Conservation (phyloP, 305 asterid genomes). For the Nicotiana rustica region DNA sequence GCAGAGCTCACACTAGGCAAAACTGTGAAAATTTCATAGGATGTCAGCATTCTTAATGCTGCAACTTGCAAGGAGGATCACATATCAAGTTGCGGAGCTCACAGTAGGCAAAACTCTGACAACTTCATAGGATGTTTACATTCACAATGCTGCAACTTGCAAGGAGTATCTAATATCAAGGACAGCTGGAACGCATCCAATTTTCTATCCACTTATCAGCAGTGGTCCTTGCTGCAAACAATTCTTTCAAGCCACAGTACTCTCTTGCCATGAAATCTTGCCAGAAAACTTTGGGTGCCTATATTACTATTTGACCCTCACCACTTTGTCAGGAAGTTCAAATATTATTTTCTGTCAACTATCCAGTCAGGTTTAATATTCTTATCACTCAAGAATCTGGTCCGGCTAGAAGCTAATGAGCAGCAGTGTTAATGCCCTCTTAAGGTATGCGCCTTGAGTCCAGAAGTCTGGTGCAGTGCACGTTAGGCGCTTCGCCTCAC, state of each 20-base stretch:
- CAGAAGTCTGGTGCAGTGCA: not conserved
- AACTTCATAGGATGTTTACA: not conserved
- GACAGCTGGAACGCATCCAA: not conserved
- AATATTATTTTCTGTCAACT: not conserved
- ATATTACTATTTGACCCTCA: not conserved
- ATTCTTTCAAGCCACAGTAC: constrained; percentile 10
- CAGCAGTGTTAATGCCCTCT: not conserved
- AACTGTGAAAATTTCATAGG: not conserved
- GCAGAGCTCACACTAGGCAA: not conserved
- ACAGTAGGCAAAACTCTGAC: no score
- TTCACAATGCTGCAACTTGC: not conserved
- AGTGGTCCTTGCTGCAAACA: constrained; percentile 9
- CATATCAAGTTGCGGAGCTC: not conserved
- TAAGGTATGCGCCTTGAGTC: not conserved
- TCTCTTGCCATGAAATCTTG: not conserved
- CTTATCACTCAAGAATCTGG: not conserved
- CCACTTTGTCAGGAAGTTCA: constrained; percentile 17
- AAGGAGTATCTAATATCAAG: constrained; percentile 6
- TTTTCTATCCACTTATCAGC: not conserved
- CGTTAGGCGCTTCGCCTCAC: not conserved
- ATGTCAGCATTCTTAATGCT: not conserved
- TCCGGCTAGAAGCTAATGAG: constrained; percentile 5
- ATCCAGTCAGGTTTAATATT: constrained; percentile 22
- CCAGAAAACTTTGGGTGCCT: not conserved
- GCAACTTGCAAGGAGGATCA: not conserved